phyloP scores from a whole-genome alignment of 1,139 yeast genomes.

The Kodamaea derodonti region DNA sequence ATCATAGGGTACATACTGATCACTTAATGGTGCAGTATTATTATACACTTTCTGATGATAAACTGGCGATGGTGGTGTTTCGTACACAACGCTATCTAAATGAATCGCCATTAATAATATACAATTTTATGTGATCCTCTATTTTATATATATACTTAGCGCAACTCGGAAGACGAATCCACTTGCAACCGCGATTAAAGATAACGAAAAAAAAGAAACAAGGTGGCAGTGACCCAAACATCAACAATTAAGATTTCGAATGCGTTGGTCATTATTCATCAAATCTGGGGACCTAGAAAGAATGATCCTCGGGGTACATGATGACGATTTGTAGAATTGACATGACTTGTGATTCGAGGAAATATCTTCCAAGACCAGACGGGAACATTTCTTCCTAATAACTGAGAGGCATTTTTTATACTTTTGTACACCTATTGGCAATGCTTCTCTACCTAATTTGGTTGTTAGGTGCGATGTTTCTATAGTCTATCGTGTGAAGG shows the following conservation, averaged over 20 bases:
- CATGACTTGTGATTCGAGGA: too few relatives aligned
- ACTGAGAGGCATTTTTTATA: not conserved
- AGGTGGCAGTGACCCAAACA: not conserved
- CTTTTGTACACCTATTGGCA: not conserved
- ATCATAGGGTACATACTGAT: constrained; percentile 9
- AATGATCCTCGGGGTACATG: too few relatives aligned
- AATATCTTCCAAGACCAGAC: too few relatives aligned
- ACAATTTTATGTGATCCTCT: too few relatives aligned
- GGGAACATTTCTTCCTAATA: too few relatives aligned
- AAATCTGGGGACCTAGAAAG: too few relatives aligned
- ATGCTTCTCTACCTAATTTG: too few relatives aligned
- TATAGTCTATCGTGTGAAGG: too few relatives aligned
- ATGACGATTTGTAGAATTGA: too few relatives aligned
- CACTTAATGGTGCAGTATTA: constrained; percentile 5
- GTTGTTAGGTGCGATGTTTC: not conserved
- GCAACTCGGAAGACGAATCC: not conserved
- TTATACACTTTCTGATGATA: not conserved
- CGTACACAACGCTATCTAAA: constrained; percentile 1
- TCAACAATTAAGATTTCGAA: not conserved
- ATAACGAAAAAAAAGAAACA: not conserved
- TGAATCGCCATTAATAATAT: constrained; percentile 2
- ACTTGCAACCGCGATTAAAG: not conserved
- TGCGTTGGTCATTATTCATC: not conserved
- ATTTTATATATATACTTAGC: not conserved
- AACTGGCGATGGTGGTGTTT: constrained; percentile 1